Percentiles rank a stretch among this genome's conserved stretches.
phyloP scores from a whole-genome alignment of 352 stramenopile species.

The Pythium angustatum region DNA sequence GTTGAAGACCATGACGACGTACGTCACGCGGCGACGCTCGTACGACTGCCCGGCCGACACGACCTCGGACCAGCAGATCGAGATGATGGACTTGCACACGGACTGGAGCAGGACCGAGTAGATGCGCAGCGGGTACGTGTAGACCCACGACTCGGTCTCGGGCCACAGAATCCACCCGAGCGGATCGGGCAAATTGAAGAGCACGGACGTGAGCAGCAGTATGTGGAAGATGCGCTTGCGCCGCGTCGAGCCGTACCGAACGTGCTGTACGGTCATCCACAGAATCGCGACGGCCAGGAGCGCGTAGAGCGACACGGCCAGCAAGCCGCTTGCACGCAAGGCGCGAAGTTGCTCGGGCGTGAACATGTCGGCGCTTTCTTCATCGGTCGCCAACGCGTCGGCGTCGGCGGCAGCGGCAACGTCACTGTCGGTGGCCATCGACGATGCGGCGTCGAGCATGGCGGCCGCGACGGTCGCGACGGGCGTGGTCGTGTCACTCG shows the following conservation, averaged over 20 bases:
- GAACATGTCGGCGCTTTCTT: too few relatives aligned
- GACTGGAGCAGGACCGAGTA: slow-evolving; percentile 72
- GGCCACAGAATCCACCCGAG: slow-evolving; percentile 63
- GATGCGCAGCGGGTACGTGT: slow-evolving; percentile 63
- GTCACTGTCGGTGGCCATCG: not conserved
- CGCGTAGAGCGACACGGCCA: slow-evolving; percentile 64
- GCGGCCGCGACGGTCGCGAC: slow-evolving; percentile 1
- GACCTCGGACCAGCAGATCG: slow-evolving; percentile 79
- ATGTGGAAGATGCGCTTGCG: slow-evolving; percentile 78
- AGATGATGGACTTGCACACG: slow-evolving; percentile 82
- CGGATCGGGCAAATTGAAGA: slow-evolving; percentile 66
- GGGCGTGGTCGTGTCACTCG: not conserved
- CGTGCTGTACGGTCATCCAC: slow-evolving; percentile 69
- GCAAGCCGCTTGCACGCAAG: slow-evolving; percentile 56
- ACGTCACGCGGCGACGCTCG: slow-evolving; percentile 55
- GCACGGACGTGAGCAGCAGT: slow-evolving; percentile 60
- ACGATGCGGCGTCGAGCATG: not conserved
- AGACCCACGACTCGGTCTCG: slow-evolving; percentile 60
- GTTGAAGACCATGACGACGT: slow-evolving; percentile 61
- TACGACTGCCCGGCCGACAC: slow-evolving; percentile 68
- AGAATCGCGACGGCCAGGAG: slow-evolving; percentile 55
- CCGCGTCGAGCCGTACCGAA: slow-evolving; percentile 45
- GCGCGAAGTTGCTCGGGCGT: slow-evolving; percentile 42
- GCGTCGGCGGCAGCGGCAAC: not conserved
- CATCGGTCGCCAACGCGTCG: too few relatives aligned